These are phyloP conservation scores for Ulota crispa DNA, from an alignment of 225 moss, liverwort and hornwort genomes.

Conservation along the genomic window DNA sequence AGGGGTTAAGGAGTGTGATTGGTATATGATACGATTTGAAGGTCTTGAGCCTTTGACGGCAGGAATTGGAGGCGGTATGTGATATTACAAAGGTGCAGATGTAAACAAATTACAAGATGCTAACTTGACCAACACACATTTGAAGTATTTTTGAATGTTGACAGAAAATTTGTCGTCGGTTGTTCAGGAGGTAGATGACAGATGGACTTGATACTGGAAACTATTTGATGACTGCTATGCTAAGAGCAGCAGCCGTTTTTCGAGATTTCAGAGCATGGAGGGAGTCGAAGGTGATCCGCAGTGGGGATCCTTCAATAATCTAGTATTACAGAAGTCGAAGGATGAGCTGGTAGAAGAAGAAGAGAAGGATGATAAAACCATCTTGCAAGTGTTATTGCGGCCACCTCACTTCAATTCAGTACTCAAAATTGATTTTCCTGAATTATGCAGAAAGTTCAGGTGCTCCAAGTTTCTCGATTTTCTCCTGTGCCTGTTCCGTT, in stretches of 20 bases:
- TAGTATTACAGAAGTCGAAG: slow-evolving; percentile 22
- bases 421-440: slow-evolving; percentile 85
- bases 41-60: too few species aligned
- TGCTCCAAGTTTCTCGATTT: not conserved
- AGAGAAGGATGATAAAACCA: slow-evolving; percentile 43
- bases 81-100: too few species aligned
- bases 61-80: too few species aligned
- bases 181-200: too few species aligned
- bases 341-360: slow-evolving; percentile 35
- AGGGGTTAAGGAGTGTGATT: too few species aligned
- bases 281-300: slow-evolving; percentile 42
- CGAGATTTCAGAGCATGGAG: slow-evolving; percentile 51
- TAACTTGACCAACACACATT: too few species aligned
- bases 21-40: too few species aligned
- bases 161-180: too few species aligned
- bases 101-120: too few species aligned
- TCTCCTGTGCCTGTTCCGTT: not conserved
- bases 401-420: slow-evolving; percentile 57
- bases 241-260: not conserved
- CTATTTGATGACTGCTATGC: not conserved
- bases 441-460: slow-evolving; percentile 80
- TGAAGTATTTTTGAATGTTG: too few species aligned
- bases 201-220: too few species aligned
- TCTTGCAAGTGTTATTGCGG: slow-evolving; percentile 60
- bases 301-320: slow-evolving; percentile 37